Percentiles rank a stretch among this genome's conserved stretches.
Evolutionary conservation across 192 early-diverging fungal genomes (phyloP).

Genomic region (Backusella australiensis): DNA sequence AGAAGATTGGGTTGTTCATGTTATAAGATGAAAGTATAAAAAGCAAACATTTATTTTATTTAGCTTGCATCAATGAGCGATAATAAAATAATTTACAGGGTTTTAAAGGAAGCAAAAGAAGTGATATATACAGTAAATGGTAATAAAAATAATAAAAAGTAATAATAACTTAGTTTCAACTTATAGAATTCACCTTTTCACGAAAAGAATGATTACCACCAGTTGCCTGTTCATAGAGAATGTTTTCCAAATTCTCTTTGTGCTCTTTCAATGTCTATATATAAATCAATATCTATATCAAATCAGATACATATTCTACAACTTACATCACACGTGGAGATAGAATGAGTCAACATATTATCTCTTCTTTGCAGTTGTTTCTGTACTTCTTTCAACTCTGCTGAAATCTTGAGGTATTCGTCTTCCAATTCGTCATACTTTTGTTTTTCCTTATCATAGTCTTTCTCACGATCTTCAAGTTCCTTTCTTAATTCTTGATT

Average conservation of each 20-base stretch:
- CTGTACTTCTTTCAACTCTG: constrained; percentile 5
- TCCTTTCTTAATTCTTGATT: constrained; percentile 33
- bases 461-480: constrained; percentile 12
- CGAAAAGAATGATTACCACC: constrained; percentile 8
- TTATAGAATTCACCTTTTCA: not conserved
- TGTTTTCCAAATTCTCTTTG: constrained; percentile 33
- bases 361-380: constrained; percentile 26
- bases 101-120: not conserved
- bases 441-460: constrained; percentile 6
- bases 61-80: not conserved
- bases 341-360: constrained; percentile 33
- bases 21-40: not conserved
- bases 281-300: not conserved
- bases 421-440: constrained; percentile 13
- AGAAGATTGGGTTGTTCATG: not conserved
- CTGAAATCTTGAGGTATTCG: constrained; percentile 15
- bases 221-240: constrained; percentile 31
- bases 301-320: not conserved
- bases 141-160: too few species aligned
- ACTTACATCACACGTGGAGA: constrained; percentile 25
- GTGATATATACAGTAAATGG: not conserved
- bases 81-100: not conserved
- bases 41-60: not conserved
- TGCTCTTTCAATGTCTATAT: constrained; percentile 29
- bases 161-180: not conserved